These are phyloP conservation scores for Epichloe baconii DNA, from an alignment of 2,329 filamentous ascomycete species.

Conservation along the genomic window DNA sequence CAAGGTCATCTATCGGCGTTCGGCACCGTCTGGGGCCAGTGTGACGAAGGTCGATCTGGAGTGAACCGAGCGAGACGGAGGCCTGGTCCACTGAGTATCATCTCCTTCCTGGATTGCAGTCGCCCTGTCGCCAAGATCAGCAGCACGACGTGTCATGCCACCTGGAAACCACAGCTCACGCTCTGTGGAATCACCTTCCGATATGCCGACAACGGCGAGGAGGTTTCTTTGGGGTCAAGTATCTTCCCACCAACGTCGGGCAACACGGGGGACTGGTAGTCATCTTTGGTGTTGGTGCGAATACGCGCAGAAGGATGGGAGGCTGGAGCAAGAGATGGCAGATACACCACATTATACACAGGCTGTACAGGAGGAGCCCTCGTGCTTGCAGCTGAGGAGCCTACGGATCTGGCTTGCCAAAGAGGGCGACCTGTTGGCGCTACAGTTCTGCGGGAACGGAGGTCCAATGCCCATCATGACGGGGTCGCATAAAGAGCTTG, in stretches of 20 bases:
- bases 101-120: not conserved
- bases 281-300: not conserved
- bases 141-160: not conserved
- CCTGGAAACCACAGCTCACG: not conserved
- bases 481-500: not conserved
- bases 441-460: not conserved
- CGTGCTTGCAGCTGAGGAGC: not conserved
- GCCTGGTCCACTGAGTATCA: not conserved
- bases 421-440: not conserved
- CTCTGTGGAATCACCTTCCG: not conserved
- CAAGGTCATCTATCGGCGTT: not conserved
- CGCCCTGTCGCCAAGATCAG: not conserved
- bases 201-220: not conserved
- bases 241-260: not conserved
- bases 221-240: not conserved
- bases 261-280: not conserved
- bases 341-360: not conserved
- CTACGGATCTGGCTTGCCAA: not conserved
- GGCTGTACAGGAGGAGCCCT: not conserved
- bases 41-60: not conserved
- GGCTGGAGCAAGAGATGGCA: not conserved
- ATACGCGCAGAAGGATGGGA: not conserved
- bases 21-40: not conserved
- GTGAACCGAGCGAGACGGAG: not conserved
- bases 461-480: not conserved